Evolutionary conservation across 495 filamentous ascomycete genomes (phyloP).

Genomic region (Talaromyces borbonicus): DNA sequence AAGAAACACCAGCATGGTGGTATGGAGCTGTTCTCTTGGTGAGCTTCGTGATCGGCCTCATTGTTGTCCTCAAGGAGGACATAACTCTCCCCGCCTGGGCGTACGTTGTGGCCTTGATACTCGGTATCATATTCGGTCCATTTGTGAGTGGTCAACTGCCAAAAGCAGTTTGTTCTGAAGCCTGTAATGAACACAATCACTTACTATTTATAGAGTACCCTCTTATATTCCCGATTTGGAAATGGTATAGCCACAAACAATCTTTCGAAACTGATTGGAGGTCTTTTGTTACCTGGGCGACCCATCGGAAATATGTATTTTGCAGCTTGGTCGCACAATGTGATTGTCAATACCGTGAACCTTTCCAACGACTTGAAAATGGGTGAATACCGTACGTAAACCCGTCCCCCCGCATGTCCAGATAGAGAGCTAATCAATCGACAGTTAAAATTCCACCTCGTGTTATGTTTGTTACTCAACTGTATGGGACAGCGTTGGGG

Average conservation of each 20-base stretch:
- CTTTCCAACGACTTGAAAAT: constrained; percentile 30
- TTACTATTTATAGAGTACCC: constrained; percentile 15
- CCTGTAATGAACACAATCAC: no score
- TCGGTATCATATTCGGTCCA: constrained; percentile 22
- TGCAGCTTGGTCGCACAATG: constrained; percentile 23
- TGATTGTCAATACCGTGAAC: constrained; percentile 22
- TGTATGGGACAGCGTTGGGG: constrained; percentile 31
- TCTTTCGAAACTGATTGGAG: constrained; percentile 30
- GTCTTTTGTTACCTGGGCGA: constrained; percentile 30
- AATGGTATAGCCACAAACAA: constrained; percentile 30
- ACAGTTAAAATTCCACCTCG: constrained; percentile 36
- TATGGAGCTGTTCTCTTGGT: constrained; percentile 34
- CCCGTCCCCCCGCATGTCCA: neutral
- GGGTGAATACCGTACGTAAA: constrained; percentile 25
- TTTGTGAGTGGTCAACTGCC: constrained; percentile 16
- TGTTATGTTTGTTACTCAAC: constrained; percentile 29
- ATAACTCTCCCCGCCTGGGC: constrained; percentile 47
- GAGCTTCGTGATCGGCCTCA: constrained; percentile 40
- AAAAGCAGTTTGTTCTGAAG: neutral
- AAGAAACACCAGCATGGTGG: constrained; percentile 48
- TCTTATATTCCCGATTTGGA: constrained; percentile 25
- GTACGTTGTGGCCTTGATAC: constrained; percentile 35
- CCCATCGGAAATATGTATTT: constrained; percentile 31
- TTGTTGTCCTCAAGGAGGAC: constrained; percentile 34
- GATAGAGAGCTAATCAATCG: neutral